Conservation (phyloP, 495 filamentous ascomycete species). For the Pyrenula massariospora region DNA sequence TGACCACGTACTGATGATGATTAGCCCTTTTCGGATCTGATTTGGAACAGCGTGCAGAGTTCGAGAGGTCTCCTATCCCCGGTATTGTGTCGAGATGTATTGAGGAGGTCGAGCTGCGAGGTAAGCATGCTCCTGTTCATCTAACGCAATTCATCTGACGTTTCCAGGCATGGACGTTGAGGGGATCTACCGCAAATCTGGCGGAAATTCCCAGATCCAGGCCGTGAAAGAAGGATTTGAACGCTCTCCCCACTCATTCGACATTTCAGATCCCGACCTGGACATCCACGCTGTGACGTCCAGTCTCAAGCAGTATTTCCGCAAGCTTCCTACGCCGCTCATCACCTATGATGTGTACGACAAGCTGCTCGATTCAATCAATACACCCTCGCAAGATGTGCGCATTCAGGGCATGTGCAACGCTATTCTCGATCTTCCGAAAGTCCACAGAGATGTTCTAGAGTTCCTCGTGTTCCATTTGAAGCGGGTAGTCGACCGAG, state of each 20-base stretch:
- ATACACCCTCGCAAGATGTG: conserved; percentile 21
- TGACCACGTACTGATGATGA: background rate
- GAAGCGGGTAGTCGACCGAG: conserved; percentile 70
- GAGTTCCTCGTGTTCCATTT: conserved; percentile 94
- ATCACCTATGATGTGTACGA: conserved; percentile 93
- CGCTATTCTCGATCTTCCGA: conserved; percentile 64
- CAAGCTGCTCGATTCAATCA: conserved; percentile 61
- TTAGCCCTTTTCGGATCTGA: conserved; percentile 84
- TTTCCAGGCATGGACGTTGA: conserved; percentile 86
- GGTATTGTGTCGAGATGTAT: conserved; percentile 88
- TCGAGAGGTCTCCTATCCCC: conserved; percentile 81
- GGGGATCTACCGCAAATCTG: conserved; percentile 96
- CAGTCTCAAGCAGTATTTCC: conserved; percentile 94
- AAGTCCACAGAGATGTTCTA: conserved; percentile 73
- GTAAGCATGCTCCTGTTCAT: conserved; percentile 18
- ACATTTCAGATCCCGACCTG: conserved; percentile 84
- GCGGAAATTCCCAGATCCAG: conserved; percentile 78
- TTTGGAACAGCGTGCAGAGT: conserved; percentile 72
- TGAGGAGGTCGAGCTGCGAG: conserved; percentile 88
- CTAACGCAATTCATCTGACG: conserved; percentile 1
- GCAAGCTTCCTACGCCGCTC: conserved; percentile 81
- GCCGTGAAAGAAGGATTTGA: conserved; percentile 85
- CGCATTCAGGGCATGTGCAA: conserved; percentile 57
- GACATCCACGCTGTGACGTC: conserved; percentile 97
- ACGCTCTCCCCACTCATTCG: conserved; percentile 58